These are phyloP conservation scores for Allomyces macrogynus DNA, from an alignment of 192 early-diverging fungal species.

Conservation along the genomic window DNA sequence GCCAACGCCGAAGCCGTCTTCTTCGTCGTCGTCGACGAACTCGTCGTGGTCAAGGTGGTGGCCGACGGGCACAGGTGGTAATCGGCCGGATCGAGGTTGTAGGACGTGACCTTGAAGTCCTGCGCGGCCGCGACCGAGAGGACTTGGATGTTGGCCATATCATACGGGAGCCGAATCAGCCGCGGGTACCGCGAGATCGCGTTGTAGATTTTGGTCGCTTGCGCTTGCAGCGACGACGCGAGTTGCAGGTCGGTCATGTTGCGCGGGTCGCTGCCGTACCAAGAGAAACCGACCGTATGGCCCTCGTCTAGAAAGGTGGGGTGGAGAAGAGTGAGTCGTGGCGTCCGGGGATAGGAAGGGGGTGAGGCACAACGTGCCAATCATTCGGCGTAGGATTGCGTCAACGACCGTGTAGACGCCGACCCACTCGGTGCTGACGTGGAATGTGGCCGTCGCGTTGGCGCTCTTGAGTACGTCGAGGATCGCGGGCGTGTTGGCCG, in stretches of 20 bases:
- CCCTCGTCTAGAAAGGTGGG: not conserved
- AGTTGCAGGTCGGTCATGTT: not conserved
- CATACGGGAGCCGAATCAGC: not conserved
- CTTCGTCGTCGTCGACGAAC: not conserved
- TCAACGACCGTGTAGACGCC: not conserved
- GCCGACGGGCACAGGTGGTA: not conserved
- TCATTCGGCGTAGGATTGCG: not conserved
- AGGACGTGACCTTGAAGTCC: not conserved
- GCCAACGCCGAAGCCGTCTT: not conserved
- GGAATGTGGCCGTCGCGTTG: not conserved
- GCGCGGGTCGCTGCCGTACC: not conserved
- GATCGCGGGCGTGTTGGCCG: not conserved
- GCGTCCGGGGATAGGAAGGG: too few relatives aligned
- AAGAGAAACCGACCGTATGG: not conserved
- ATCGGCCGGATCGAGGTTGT: not conserved
- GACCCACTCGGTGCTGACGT: not conserved
- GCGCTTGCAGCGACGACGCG: not conserved
- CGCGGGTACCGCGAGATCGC: not conserved
- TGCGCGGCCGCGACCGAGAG: too few relatives aligned
- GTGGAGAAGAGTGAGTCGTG: too few relatives aligned
- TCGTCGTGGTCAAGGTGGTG: not conserved
- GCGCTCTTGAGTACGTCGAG: not conserved
- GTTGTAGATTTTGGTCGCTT: not conserved
- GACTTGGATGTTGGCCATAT: not conserved
- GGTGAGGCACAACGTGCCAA: too few relatives aligned